These are phyloP conservation scores for Dactylellina parvicollis DNA, from an alignment of 2,329 filamentous ascomycete genomes.

Conservation along the genomic window DNA sequence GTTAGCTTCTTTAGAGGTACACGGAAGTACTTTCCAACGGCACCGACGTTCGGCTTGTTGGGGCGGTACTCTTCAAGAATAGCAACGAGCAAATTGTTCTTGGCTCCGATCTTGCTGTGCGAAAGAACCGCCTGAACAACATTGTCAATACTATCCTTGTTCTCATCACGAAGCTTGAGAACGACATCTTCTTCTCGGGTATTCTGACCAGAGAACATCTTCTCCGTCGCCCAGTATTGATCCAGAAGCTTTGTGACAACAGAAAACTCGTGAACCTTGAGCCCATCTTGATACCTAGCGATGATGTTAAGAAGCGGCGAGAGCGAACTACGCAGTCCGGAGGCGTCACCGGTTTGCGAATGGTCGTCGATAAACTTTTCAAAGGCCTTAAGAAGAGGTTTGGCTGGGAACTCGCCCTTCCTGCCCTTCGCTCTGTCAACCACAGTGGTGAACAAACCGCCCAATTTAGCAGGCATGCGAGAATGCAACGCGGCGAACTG, in stretches of 20 bases:
- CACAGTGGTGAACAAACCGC: constrained; percentile 80
- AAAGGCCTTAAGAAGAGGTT: constrained; percentile 83
- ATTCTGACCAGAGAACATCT: constrained; percentile 82
- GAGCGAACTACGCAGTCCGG: constrained; percentile 76
- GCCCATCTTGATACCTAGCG: constrained; percentile 81
- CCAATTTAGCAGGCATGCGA: constrained; percentile 94
- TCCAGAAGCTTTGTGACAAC: constrained; percentile 83
- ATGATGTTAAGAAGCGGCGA: constrained; percentile 81
- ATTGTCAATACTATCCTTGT: constrained; percentile 88
- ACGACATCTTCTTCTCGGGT: constrained; percentile 93
- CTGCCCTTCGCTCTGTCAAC: constrained; percentile 83
- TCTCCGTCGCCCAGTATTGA: constrained; percentile 83
- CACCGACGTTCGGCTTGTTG: constrained; percentile 89
- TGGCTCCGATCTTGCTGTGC: constrained; percentile 88
- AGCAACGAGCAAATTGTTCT: constrained; percentile 91
- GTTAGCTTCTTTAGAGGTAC: constrained; percentile 83
- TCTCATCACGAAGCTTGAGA: constrained; percentile 89
- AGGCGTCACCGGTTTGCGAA: constrained; percentile 76
- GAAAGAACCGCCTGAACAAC: constrained; percentile 91
- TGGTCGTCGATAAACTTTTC: constrained; percentile 89
- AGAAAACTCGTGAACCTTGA: constrained; percentile 87
- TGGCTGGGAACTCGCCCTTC: constrained; percentile 88
- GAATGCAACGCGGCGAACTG: constrained; percentile 97
- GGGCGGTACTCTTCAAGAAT: constrained; percentile 94
- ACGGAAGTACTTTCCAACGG: constrained; percentile 87